Conservation (phyloP, 495 filamentous ascomycete genomes). For the Jackrogersella minutella region DNA sequence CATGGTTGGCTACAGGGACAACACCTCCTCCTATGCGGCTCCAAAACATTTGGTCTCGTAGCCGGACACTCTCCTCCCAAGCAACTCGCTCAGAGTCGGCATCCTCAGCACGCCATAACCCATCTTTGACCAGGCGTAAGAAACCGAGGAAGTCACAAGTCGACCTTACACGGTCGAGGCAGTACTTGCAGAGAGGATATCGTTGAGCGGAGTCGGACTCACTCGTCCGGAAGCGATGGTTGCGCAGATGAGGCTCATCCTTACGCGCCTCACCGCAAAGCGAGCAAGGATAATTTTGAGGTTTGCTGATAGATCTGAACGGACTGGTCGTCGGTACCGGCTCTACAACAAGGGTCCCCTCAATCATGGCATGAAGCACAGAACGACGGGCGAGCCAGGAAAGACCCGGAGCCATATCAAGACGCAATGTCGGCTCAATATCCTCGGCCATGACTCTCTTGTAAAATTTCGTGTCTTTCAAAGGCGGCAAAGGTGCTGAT, state of each 20-base stretch:
- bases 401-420: constrained; percentile 88
- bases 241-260: constrained; percentile 72
- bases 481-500: constrained; percentile 45
- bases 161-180: constrained; percentile 80
- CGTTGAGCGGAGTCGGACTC: constrained; percentile 84
- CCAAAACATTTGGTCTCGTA: constrained; percentile 97
- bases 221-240: constrained; percentile 87
- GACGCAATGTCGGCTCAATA: constrained; percentile 89
- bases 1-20: constrained; percentile 65
- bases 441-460: constrained; percentile 88
- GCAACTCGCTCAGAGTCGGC: constrained; percentile 79
- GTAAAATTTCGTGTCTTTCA: constrained; percentile 94
- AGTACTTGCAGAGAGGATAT: constrained; percentile 91
- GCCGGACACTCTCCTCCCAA: constrained; percentile 90
- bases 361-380: constrained; percentile 80
- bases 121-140: constrained; percentile 86
- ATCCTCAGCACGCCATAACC: constrained; percentile 81
- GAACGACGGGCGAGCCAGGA: constrained; percentile 90
- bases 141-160: constrained; percentile 94
- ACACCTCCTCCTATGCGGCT: constrained; percentile 88
- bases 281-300: constrained; percentile 75
- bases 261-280: constrained; percentile 86
- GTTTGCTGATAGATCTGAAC: constrained; percentile 62
- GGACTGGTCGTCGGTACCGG: constrained; percentile 68
- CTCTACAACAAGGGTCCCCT: constrained; percentile 89